These are phyloP conservation scores for Colletotrichum neosansevieriae DNA, from an alignment of 2,329 filamentous ascomycete genomes.

Conservation along the genomic window DNA sequence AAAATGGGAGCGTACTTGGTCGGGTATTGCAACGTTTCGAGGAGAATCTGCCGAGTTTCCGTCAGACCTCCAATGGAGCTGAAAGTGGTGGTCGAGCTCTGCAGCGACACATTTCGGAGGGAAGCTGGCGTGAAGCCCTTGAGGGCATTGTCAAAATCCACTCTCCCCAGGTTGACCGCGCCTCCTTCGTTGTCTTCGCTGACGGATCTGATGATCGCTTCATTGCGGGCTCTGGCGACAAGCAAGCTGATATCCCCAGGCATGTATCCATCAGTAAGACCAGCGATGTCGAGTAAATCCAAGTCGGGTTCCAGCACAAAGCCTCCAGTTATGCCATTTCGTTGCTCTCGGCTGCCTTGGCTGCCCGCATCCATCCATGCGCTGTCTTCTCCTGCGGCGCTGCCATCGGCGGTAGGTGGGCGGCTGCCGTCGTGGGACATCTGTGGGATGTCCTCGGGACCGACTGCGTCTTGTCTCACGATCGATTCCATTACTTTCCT, in stretches of 20 bases:
- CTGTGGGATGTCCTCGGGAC: constrained; percentile 51
- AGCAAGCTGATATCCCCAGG: constrained; percentile 91
- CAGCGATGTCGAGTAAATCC: constrained; percentile 92
- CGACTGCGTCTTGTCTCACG: constrained; percentile 66
- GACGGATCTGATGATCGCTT: constrained; percentile 90
- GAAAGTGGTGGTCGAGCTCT: constrained; percentile 93
- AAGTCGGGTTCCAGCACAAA: constrained; percentile 82
- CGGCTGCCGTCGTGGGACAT: constrained; percentile 61
- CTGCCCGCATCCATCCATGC: constrained; percentile 84
- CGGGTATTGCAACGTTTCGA: constrained; percentile 96
- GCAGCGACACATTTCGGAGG: constrained; percentile 91
- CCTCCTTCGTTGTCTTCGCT: constrained; percentile 59
- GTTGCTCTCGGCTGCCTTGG: constrained; percentile 59
- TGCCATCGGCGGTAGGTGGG: constrained; percentile 68
- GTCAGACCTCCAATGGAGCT: constrained; percentile 89
- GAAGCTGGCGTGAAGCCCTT: constrained; percentile 96
- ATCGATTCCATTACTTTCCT: constrained; percentile 86
- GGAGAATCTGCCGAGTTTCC: constrained; percentile 87
- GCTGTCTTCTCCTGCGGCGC: constrained; percentile 62
- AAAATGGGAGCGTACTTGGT: constrained; percentile 99
- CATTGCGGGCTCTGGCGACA: constrained; percentile 88
- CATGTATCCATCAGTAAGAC: constrained; percentile 98
- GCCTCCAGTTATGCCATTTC: constrained; percentile 61
- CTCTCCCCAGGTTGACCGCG: constrained; percentile 73
- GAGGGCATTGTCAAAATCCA: constrained; percentile 86